A percentile compares a stretch with the other conserved stretches of the same genome.
phyloP scores from a whole-genome alignment of 1,284 basidiomycete species.

The Pseudozyma pruni region DNA sequence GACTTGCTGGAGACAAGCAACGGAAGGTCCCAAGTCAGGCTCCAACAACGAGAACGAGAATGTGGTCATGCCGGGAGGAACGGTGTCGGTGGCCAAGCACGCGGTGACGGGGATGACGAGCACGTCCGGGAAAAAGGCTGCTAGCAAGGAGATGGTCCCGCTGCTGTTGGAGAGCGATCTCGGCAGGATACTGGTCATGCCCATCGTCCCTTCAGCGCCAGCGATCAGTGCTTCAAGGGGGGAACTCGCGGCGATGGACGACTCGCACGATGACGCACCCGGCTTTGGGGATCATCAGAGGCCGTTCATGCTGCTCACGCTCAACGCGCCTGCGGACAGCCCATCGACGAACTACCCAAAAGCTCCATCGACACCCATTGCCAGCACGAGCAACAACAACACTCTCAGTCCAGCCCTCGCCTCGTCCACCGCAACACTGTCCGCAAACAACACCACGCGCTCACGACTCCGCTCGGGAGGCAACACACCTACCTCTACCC shows the following conservation, averaged over 20 bases:
- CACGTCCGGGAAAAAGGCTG: constrained; percentile 1
- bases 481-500: constrained; percentile 25
- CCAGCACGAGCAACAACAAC: background rate
- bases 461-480: constrained; percentile 35
- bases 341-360: constrained; percentile 1
- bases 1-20: constrained; percentile 33
- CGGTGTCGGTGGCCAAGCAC: constrained; percentile 25
- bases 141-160: constrained; percentile 19
- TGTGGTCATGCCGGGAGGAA: constrained; percentile 20
- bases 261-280: constrained; percentile 6
- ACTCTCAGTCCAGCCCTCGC: constrained; percentile 7
- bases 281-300: constrained; percentile 5
- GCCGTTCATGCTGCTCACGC: constrained; percentile 46
- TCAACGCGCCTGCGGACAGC: constrained; percentile 22
- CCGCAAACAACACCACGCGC: constrained; percentile 19
- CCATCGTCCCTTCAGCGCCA: constrained; percentile 15
- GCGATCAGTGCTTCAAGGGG: constrained; percentile 8
- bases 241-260: constrained; percentile 12
- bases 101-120: constrained; percentile 12
- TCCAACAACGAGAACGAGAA: background rate
- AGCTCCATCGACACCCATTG: constrained; percentile 6
- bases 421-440: constrained; percentile 23
- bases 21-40: background rate
- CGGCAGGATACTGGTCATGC: constrained; percentile 39
- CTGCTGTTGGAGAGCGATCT: constrained; percentile 40